These are phyloP conservation scores for Oryza punctata DNA, from an alignment of 176 grass and related monocot genomes.

Conservation along the genomic window DNA sequence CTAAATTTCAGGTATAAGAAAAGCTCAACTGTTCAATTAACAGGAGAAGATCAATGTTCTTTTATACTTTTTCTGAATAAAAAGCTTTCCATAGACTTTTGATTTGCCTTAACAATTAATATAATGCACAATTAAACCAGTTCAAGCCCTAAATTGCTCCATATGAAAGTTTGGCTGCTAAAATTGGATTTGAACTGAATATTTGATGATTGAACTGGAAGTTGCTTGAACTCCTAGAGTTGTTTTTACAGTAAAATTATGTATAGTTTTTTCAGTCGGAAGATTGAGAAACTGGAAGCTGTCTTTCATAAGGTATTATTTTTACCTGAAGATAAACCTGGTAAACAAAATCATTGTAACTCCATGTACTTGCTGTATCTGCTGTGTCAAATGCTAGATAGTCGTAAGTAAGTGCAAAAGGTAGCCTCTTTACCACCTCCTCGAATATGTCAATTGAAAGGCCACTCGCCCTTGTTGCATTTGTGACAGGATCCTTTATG, in stretches of 20 bases:
- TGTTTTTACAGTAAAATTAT: no score
- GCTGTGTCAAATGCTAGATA: conserved; percentile 23
- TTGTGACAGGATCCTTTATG: conserved; percentile 21
- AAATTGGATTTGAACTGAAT: no score
- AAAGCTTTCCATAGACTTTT: neutral
- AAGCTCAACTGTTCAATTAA: neutral
- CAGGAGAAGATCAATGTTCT: neutral
- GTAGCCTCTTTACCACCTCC: conserved; percentile 30
- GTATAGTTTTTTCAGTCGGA: neutral
- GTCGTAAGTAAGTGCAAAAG: conserved; percentile 40
- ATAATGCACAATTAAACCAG: no score
- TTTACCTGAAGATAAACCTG: conserved; percentile 47
- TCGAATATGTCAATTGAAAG: conserved; percentile 44
- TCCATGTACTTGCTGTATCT: conserved; percentile 4
- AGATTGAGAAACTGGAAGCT: neutral
- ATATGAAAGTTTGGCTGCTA: no score
- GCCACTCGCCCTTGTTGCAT: conserved; percentile 24
- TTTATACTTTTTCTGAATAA: neutral
- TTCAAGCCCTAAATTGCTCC: no score
- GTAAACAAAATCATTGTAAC: conserved; percentile 42
- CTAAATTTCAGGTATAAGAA: no score
- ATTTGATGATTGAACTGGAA: no score
- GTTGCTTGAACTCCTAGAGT: no score
- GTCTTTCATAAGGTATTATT: neutral
- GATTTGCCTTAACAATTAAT: neutral